phyloP scores from a whole-genome alignment of 2,329 filamentous ascomycete genomes.

The Ophiostoma ulmi region DNA sequence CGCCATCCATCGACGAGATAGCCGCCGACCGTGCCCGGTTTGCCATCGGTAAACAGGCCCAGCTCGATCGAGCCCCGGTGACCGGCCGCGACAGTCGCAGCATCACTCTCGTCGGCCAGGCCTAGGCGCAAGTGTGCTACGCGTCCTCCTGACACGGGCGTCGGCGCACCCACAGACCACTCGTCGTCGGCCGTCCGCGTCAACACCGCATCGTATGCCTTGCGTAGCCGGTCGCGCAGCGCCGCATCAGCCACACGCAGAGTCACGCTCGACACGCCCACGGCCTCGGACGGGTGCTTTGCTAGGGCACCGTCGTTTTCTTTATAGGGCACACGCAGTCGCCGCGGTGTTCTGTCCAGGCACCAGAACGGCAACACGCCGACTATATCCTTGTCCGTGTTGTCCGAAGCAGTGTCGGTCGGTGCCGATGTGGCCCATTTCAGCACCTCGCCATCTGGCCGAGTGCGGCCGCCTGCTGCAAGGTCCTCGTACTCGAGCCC shows the following conservation, averaged over 20 bases:
- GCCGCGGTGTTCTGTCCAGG: constrained; percentile 55
- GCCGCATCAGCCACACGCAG: constrained; percentile 33
- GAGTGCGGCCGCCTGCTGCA: constrained; percentile 47
- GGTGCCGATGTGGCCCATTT: constrained; percentile 52
- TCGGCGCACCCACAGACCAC: constrained; percentile 23
- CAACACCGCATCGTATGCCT: constrained; percentile 33
- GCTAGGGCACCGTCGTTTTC: constrained; percentile 31
- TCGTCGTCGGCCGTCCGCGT: background rate
- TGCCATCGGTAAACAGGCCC: constrained; percentile 21
- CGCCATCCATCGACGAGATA: constrained; percentile 26
- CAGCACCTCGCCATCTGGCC: constrained; percentile 51
- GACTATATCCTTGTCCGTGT: constrained; percentile 31
- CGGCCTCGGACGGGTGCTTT: constrained; percentile 48
- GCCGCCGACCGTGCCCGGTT: constrained; percentile 19
- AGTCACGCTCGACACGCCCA: constrained; percentile 46
- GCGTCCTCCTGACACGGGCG: background rate
- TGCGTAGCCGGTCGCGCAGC: constrained; percentile 28
- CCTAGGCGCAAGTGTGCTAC: constrained; percentile 11
- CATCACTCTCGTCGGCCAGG: background rate
- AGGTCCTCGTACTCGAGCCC: constrained; percentile 47
- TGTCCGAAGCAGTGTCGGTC: constrained; percentile 31
- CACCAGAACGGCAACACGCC: constrained; percentile 61
- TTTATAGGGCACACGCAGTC: constrained; percentile 49
- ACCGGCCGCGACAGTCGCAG: background rate
- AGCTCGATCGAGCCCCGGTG: constrained; percentile 21